Base-by-base conservation (phyloP, 495 filamentous ascomycete species). In the Rhypophila decipiens region DNA sequence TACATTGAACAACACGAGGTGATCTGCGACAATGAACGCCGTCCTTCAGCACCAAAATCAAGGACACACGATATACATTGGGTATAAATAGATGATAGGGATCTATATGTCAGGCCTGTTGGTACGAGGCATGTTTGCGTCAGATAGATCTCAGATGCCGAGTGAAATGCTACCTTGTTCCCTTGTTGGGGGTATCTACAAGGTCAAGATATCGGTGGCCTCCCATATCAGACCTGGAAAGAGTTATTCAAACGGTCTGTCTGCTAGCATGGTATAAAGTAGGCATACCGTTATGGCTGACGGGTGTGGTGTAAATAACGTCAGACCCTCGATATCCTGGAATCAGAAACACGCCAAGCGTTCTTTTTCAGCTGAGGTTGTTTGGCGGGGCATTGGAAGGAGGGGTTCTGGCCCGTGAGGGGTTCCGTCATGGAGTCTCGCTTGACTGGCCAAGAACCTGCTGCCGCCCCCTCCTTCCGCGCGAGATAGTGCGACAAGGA, bases 361-460 rank as follows among this genome's bases (percentile, higher is more conserved):
- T 10, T 49, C 55, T 55, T n/a, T n/a, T 58, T 58, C 55, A 58
- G 55, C 55, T 58, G 43, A 35, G 48, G 24, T 49, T 41, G 48
- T 49, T n/a, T 46, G 48, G 55, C 48, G 55, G 51, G 51, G 55
- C 51, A 53, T 44, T 44, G 39, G 44, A 39, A 41, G 33, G 49
- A 46, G 50, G 36, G 18, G 17, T 34, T 33, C n/a, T 51, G 43
- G 50, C 23, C n/a, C 47, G 47, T 50, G 55, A 47, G 55, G 55
- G 55, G 55, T 40, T 31, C 1, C 17, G 7, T 13, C 34, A 47
- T 20, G 31, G 27, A 44, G 22, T 31, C 27, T 31, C 42, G 11
- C 42, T 33, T 33, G 5, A 38, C 1, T 38, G 11, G 36, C 17
- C 11, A 38, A 38, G n/a, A 38, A 17, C 39, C 20, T 15, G n/a